These are phyloP conservation scores for Kluyveromyces siamensis DNA, from an alignment of 805 yeast species.

Conservation along the genomic window DNA sequence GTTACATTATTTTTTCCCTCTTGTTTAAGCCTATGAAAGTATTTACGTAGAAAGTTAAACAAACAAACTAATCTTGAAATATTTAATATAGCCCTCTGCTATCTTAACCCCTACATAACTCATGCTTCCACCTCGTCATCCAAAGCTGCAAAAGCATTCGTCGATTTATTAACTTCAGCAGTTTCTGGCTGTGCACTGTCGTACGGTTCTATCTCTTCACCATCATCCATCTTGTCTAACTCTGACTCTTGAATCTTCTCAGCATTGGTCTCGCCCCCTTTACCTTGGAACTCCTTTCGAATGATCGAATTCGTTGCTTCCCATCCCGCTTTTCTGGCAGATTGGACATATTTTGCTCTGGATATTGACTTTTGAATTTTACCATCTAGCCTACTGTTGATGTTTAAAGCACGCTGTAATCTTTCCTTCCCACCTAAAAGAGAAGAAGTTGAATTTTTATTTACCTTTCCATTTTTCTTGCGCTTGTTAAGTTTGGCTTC, in stretches of 20 bases:
- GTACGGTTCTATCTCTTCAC: constrained; percentile 9
- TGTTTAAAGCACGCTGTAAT: constrained; percentile 40
- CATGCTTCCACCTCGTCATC: constrained; percentile 27
- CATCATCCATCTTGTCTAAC: constrained; percentile 16
- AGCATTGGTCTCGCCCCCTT: not conserved
- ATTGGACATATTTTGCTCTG: constrained; percentile 54
- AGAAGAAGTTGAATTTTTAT: constrained; percentile 16
- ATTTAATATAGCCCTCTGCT: not conserved
- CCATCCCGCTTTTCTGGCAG: constrained; percentile 64
- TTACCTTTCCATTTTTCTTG: constrained; percentile 20
- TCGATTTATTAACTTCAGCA: not conserved
- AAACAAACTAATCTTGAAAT: not conserved
- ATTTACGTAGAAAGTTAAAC: not conserved
- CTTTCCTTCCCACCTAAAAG: constrained; percentile 21
- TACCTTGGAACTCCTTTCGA: constrained; percentile 20
- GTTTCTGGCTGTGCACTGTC: not conserved
- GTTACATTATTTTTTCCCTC: not conserved
- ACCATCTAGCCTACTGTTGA: constrained; percentile 47
- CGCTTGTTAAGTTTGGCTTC: constrained; percentile 44
- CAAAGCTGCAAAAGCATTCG: constrained; percentile 25
- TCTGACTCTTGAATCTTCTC: constrained; percentile 13
- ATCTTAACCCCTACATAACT: not conserved
- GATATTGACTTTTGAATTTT: constrained; percentile 58
- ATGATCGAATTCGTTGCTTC: constrained; percentile 51
- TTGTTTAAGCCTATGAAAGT: not conserved